A percentile compares a stretch with the other conserved stretches of the same genome.
Evolutionary conservation across 1,139 yeast genomes (phyloP).

Genomic region (Diutina ranongensis): DNA sequence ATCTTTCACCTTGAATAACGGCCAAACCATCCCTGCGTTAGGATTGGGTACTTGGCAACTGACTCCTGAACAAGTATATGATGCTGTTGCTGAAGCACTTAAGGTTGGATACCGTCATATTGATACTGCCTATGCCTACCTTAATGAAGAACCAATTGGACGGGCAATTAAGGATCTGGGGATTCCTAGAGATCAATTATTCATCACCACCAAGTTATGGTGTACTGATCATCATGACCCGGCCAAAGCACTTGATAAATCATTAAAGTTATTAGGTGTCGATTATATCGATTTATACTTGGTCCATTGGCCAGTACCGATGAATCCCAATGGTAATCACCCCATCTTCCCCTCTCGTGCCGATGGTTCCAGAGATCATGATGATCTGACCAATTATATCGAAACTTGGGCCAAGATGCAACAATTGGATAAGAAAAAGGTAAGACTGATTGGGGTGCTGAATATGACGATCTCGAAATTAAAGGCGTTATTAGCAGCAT

Average conservation of each 20-base stretch:
- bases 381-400: conserved; percentile 6
- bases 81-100: conserved; percentile 52
- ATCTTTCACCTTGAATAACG: conserved; percentile 38
- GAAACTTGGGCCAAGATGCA: conserved; percentile 12
- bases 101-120: conserved; percentile 67
- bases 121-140: conserved; percentile 64
- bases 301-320: conserved; percentile 67
- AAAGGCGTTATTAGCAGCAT: not conserved
- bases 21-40: conserved; percentile 51
- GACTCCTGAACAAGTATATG: conserved; percentile 43
- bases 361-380: not conserved
- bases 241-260: conserved; percentile 44
- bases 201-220: conserved; percentile 76
- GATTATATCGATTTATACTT: conserved; percentile 78
- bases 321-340: conserved; percentile 3
- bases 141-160: conserved; percentile 62
- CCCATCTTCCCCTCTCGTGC: not conserved
- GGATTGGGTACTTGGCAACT: conserved; percentile 81
- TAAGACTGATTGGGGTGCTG: not conserved
- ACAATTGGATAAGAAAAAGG: conserved; percentile 7
- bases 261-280: conserved; percentile 55
- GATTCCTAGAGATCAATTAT: conserved; percentile 58
- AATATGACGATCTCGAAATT: not conserved
- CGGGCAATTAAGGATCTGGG: conserved; percentile 51
- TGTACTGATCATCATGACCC: conserved; percentile 53